Evolutionary conservation across 768 basidiomycete species (phyloP).

Genomic region (Tricholoma hemisulphureum): DNA sequence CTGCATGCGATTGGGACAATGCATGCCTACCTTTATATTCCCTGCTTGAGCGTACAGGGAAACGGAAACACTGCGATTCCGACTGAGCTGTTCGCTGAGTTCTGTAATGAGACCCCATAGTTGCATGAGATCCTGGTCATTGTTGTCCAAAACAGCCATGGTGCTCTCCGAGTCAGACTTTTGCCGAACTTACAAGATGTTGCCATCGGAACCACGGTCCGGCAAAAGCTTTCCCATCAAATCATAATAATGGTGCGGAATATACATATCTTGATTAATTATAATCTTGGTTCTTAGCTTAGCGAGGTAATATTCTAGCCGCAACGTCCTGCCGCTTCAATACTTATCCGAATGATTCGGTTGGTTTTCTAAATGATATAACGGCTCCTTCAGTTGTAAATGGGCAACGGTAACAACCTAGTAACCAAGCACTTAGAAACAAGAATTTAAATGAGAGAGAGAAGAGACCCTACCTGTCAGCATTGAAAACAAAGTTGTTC

Average conservation of each 20-base stretch:
- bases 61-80: constrained; percentile 71
- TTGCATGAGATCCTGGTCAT: constrained; percentile 59
- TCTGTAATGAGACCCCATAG: constrained; percentile 72
- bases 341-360: too few relatives aligned
- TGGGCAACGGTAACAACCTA: constrained; percentile 73
- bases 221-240: too few relatives aligned
- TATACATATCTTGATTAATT: too few relatives aligned
- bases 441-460: constrained; percentile 6
- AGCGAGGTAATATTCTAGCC: too few relatives aligned
- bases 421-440: not conserved
- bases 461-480: constrained; percentile 58
- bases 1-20: not conserved
- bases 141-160: constrained; percentile 59
- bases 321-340: too few relatives aligned
- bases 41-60: constrained; percentile 71
- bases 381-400: constrained; percentile 45
- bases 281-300: too few relatives aligned
- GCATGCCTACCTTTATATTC: constrained; percentile 70
- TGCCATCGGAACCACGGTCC: too few relatives aligned
- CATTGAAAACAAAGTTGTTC: constrained; percentile 91
- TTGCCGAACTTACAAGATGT: too few relatives aligned
- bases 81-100: constrained; percentile 78
- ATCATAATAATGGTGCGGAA: too few relatives aligned
- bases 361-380: too few relatives aligned
- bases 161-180: too few relatives aligned